These are phyloP conservation scores for Carex kokanica DNA, from an alignment of 176 grass and related monocot species.

Conservation along the genomic window DNA sequence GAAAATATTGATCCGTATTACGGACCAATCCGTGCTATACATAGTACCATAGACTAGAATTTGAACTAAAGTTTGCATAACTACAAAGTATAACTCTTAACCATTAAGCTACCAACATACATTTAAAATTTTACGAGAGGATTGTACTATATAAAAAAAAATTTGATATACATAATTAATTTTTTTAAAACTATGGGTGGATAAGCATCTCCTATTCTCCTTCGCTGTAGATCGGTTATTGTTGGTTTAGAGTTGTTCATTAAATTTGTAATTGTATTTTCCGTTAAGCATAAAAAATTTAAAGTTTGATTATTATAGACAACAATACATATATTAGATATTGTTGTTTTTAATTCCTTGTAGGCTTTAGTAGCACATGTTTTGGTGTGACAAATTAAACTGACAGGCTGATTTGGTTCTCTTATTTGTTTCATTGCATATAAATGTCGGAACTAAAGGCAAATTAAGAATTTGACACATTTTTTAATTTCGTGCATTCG, in stretches of 20 bases:
- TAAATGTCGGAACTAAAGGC: neutral
- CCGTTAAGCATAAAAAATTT: neutral
- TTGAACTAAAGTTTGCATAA: too few species aligned
- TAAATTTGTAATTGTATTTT: neutral
- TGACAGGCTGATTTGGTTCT: conserved; percentile 13
- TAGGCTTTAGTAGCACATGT: neutral
- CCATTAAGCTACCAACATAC: too few species aligned
- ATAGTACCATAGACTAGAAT: too few species aligned
- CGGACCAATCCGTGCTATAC: too few species aligned
- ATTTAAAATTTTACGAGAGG: too few species aligned
- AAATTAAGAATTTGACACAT: neutral
- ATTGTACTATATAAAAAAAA: too few species aligned
- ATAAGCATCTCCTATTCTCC: too few species aligned
- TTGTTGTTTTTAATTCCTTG: neutral
- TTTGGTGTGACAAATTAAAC: neutral
- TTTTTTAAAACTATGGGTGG: too few species aligned
- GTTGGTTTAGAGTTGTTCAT: neutral
- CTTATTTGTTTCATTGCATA: conserved; percentile 13
- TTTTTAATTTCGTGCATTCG: neutral
- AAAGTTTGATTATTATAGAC: neutral
- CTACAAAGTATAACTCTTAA: too few species aligned
- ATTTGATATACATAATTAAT: too few species aligned
- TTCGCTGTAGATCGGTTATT: too few species aligned
- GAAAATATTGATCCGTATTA: too few species aligned
- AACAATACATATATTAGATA: neutral